phyloP scores from a whole-genome alignment of 352 stramenopile genomes.

The Hyaloperonospora brassicae region DNA sequence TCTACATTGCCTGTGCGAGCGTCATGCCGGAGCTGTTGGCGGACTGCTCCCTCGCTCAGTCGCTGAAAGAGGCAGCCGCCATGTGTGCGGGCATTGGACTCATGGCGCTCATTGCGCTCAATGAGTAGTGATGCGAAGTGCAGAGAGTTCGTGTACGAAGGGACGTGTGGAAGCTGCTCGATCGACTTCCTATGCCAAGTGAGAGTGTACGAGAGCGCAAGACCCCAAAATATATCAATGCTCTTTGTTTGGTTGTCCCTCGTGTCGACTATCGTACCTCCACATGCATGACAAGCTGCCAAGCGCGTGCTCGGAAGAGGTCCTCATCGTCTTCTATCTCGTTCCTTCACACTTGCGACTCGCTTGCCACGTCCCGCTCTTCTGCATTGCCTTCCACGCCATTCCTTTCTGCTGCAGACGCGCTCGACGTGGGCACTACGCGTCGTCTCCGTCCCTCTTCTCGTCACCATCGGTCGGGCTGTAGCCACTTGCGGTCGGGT shows the following conservation, averaged over 20 bases:
- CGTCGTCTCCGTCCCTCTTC: conserved; percentile 28
- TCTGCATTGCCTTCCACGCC: conserved; percentile 21
- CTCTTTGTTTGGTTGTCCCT: conserved; percentile 20
- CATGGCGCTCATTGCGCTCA: conserved; percentile 73
- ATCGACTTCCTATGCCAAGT: no score
- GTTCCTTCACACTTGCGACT: no score
- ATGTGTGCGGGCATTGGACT: conserved; percentile 67
- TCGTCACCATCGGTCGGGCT: conserved; percentile 64
- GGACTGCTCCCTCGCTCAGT: conserved; percentile 66
- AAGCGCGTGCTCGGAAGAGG: not conserved
- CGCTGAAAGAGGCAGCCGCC: conserved; percentile 53
- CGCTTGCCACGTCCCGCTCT: not conserved
- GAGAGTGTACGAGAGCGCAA: not conserved
- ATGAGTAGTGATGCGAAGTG: conserved; percentile 31
- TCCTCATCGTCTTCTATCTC: not conserved
- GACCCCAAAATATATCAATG: conserved; percentile 16
- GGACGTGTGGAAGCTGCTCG: no score
- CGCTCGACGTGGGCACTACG: conserved; percentile 20
- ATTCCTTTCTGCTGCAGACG: conserved; percentile 12
- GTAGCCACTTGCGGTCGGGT: conserved; percentile 63
- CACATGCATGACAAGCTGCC: conserved; percentile 17
- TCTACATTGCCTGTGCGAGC: conserved; percentile 88
- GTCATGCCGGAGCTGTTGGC: conserved; percentile 89
- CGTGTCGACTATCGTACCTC: conserved; percentile 12
- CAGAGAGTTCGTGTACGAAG: not conserved